phyloP scores from a whole-genome alignment of 306 rosid genomes.

The Acacia melanoxylon region DNA sequence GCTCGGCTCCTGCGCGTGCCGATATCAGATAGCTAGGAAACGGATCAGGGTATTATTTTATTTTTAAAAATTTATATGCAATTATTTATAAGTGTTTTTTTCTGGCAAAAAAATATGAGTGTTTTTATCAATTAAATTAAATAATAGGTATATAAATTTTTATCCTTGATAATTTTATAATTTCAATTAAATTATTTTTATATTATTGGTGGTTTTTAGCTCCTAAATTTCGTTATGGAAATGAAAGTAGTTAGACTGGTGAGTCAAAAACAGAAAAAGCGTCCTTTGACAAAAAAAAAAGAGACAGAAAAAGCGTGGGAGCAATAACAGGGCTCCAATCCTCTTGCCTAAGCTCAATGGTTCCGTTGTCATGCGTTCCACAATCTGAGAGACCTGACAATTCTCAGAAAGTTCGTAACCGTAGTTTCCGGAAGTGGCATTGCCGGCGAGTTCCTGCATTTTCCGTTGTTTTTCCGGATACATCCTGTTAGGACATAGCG shows the following conservation, averaged over 20 bases:
- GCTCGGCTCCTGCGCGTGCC: background rate
- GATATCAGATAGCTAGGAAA: background rate
- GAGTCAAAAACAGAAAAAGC: conserved; percentile 20
- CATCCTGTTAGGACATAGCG: background rate
- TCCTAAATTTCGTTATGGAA: background rate
- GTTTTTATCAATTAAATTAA: too few relatives aligned
- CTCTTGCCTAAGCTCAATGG: conserved; percentile 40
- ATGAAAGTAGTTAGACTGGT: background rate
- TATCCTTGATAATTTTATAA: background rate
- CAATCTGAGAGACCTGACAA: conserved; percentile 5
- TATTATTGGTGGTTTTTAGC: background rate
- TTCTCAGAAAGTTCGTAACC: conserved; percentile 21
- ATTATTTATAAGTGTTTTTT: too few relatives aligned
- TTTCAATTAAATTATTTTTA: too few relatives aligned
- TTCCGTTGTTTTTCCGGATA: background rate
- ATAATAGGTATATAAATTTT: background rate
- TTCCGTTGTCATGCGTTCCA: conserved; percentile 5
- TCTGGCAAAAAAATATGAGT: too few relatives aligned
- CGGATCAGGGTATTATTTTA: background rate
- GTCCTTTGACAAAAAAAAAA: too few relatives aligned
- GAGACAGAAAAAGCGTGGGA: conserved; percentile 30
- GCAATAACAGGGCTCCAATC: conserved; percentile 38
- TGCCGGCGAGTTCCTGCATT: background rate
- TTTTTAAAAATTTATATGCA: background rate
- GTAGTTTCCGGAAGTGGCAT: background rate